Percentiles rank a stretch among this genome's conserved stretches.
Evolutionary conservation across 2,329 filamentous ascomycete genomes (phyloP).

Genomic region (Aquanectria penicillioides): DNA sequence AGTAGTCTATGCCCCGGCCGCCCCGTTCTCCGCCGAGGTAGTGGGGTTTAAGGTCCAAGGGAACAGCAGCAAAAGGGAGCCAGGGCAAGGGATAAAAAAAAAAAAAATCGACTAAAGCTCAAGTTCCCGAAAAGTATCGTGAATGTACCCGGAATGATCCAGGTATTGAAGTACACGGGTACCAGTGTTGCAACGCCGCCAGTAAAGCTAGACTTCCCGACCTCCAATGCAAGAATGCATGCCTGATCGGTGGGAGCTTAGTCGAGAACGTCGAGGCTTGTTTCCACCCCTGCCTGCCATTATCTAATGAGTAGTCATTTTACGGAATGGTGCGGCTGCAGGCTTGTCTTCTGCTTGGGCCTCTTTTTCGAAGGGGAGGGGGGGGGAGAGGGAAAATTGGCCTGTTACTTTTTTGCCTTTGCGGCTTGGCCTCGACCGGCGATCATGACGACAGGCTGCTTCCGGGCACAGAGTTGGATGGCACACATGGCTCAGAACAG

Average conservation of each 20-base stretch:
- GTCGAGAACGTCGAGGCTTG: constrained; percentile 19
- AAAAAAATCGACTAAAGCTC: too few species aligned
- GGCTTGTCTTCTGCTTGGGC: constrained; percentile 7
- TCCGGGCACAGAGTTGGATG: constrained; percentile 8
- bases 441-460: constrained; percentile 40
- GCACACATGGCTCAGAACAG: background rate
- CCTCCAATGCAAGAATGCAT: constrained; percentile 14
- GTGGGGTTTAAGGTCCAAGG: constrained; percentile 9
- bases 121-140: constrained; percentile 22
- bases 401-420: constrained; percentile 21
- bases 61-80: background rate
- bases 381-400: background rate
- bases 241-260: constrained; percentile 10
- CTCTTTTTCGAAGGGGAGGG: constrained; percentile 1
- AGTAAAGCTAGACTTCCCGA: constrained; percentile 8
- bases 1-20: constrained; percentile 5
- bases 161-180: constrained; percentile 6
- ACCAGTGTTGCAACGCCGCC: constrained; percentile 8
- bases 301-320: constrained; percentile 23
- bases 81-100: constrained; percentile 7
- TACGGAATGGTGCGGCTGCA: constrained; percentile 23
- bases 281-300: constrained; percentile 16
- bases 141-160: constrained; percentile 21
- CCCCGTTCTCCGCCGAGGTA: constrained; percentile 34
- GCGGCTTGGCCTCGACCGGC: constrained; percentile 10